phyloP scores from a whole-genome alignment of 768 basidiomycete species.

The Gyrodon lividus region DNA sequence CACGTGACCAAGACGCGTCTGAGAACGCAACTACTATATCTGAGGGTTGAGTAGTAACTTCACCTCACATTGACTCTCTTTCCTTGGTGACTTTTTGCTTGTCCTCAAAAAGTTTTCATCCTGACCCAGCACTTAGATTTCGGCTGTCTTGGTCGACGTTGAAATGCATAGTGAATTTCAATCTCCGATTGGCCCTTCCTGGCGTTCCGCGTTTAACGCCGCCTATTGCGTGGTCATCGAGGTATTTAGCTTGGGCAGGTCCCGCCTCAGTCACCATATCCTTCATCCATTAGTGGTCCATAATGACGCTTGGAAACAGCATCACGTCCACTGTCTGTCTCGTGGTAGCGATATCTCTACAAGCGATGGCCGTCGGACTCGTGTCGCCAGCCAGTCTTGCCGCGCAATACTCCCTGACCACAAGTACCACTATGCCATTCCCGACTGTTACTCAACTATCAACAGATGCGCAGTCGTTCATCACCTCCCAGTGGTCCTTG shows the following conservation, averaged over 20 bases:
- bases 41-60: no score
- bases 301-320: background rate
- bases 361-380: conserved; percentile 1
- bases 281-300: background rate
- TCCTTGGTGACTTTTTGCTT: background rate
- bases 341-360: background rate
- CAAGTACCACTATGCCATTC: conserved; percentile 63
- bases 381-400: conserved; percentile 37
- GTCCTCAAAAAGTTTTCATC: background rate
- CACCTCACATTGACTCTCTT: background rate
- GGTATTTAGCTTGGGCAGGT: background rate
- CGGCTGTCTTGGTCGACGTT: background rate
- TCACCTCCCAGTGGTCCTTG: conserved; percentile 60
- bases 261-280: background rate
- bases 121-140: background rate
- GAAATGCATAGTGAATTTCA: background rate
- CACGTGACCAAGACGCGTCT: conserved; percentile 23
- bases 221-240: no score
- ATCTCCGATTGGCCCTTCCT: background rate
- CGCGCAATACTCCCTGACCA: conserved; percentile 51
- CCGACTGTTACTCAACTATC: conserved; percentile 59
- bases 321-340: background rate
- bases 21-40: background rate
- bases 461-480: conserved; percentile 46
- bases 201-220: background rate